Conservation (phyloP, 1,139 yeast species). For the Pichia sp. region DNA sequence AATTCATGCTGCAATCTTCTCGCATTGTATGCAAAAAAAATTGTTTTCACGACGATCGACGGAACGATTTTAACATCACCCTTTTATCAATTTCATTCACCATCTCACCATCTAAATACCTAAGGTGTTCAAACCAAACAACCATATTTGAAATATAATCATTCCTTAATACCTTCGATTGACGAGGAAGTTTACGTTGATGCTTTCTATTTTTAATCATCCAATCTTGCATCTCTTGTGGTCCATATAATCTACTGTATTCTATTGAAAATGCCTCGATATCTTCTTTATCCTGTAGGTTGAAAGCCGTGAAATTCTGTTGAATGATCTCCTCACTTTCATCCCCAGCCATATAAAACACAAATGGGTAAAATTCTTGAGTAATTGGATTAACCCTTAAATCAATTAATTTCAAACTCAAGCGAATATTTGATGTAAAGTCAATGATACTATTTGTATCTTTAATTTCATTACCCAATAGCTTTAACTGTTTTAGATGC, state of each 20-base stretch:
- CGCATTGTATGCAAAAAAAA: no score
- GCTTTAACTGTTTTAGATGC: slow-evolving; percentile 36
- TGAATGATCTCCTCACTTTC: slow-evolving; percentile 6
- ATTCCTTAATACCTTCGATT: slow-evolving; percentile 6
- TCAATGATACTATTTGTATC: slow-evolving; percentile 33
- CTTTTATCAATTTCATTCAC: slow-evolving; percentile 1
- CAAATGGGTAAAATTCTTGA: slow-evolving; percentile 44
- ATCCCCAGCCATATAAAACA: slow-evolving; percentile 33
- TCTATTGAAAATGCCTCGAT: slow-evolving; percentile 29
- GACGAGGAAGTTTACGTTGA: slow-evolving; percentile 6
- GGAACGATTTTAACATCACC: background rate
- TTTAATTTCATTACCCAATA: slow-evolving; percentile 42
- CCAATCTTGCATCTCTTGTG: slow-evolving; percentile 21
- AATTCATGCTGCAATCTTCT: background rate
- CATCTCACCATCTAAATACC: slow-evolving; percentile 24
- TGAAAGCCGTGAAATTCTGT: slow-evolving; percentile 20
- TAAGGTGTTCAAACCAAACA: slow-evolving; percentile 24
- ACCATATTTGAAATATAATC: slow-evolving; percentile 19
- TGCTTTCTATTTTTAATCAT: slow-evolving; percentile 16
- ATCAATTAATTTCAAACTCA: slow-evolving; percentile 38
- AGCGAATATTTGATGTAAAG: slow-evolving; percentile 30
- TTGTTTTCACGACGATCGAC: slow-evolving; percentile 5
- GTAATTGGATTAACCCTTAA: slow-evolving; percentile 47
- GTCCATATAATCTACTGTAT: slow-evolving; percentile 22
- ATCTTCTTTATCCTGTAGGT: slow-evolving; percentile 26